These are phyloP conservation scores for Ceratobasidium sp. DNA, from an alignment of 1,284 basidiomycete genomes.

Conservation along the genomic window DNA sequence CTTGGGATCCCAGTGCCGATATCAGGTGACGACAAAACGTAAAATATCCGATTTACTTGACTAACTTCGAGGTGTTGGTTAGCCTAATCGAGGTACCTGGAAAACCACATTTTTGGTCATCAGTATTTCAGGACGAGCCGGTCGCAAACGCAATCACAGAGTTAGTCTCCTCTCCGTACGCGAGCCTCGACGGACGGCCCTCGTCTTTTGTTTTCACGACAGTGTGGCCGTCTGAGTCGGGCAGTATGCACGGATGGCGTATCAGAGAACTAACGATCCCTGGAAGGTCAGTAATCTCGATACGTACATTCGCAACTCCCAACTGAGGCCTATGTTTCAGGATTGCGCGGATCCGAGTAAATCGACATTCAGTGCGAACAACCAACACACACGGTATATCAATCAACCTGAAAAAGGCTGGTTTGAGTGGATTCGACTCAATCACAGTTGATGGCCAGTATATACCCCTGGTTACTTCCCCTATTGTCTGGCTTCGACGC, in stretches of 20 bases:
- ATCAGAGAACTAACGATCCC: constrained; percentile 38
- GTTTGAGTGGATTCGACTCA: neutral
- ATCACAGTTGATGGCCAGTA: constrained; percentile 32
- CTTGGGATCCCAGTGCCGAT: constrained; percentile 39
- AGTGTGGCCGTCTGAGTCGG: constrained; percentile 48
- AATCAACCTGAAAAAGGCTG: neutral
- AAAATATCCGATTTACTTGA: neutral
- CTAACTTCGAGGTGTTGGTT: neutral
- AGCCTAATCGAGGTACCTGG: constrained; percentile 48
- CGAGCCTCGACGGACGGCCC: neutral
- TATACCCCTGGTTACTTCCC: neutral
- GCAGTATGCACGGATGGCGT: constrained; percentile 47
- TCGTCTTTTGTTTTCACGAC: constrained; percentile 47
- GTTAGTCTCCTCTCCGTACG: constrained; percentile 5
- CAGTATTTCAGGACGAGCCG: constrained; percentile 43
- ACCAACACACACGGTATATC: constrained; percentile 44
- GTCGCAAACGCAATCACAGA: constrained; percentile 33
- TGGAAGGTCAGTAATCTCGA: constrained; percentile 41
- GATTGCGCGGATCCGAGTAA: constrained; percentile 34
- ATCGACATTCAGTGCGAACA: constrained; percentile 2
- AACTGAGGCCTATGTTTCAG: neutral
- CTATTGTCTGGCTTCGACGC: constrained; percentile 23
- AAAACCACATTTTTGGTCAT: constrained; percentile 48
- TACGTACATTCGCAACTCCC: neutral
- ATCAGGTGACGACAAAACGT: constrained; percentile 33